phyloP scores from a whole-genome alignment of 2,329 filamentous ascomycete species.

The Capronia coronata region DNA sequence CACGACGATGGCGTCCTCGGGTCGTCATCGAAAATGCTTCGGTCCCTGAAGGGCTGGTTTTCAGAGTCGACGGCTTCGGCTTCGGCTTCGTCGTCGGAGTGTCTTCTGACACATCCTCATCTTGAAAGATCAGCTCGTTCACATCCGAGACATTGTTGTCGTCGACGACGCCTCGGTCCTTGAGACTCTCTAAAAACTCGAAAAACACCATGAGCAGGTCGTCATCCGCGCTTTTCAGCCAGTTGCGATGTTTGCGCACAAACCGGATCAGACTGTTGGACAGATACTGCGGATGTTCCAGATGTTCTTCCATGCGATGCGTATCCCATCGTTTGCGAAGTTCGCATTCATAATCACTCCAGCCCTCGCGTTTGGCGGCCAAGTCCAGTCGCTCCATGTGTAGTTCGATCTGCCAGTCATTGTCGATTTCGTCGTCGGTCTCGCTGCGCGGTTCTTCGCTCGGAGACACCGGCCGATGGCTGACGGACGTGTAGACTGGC shows the following conservation, averaged over 20 bases:
- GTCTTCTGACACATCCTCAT: not conserved
- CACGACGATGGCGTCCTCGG: not conserved
- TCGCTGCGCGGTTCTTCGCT: conserved; percentile 25
- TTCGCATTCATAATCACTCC: conserved; percentile 19
- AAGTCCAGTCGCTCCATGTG: conserved; percentile 27
- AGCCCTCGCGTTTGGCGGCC: conserved; percentile 13
- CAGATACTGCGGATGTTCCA: conserved; percentile 24
- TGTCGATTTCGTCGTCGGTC: conserved; percentile 28
- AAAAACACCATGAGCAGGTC: conserved; percentile 17
- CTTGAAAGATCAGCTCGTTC: conserved; percentile 16
- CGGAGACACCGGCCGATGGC: conserved; percentile 22
- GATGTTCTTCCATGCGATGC: conserved; percentile 26
- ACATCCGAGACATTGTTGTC: conserved; percentile 19
- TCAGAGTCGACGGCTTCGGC: not conserved
- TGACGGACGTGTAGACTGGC: conserved; percentile 23
- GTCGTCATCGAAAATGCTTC: not conserved
- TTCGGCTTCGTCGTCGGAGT: not conserved
- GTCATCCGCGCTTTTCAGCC: conserved; percentile 16
- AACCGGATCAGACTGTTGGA: conserved; percentile 29
- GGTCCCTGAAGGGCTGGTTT: not conserved
- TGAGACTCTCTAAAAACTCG: conserved; percentile 19
- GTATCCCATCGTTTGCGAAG: conserved; percentile 25
- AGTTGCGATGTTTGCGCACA: conserved; percentile 22
- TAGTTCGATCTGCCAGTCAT: conserved; percentile 22
- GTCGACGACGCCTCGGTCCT: conserved; percentile 19